phyloP scores from a whole-genome alignment of 352 stramenopile species.

The Phytopythium montanum region DNA sequence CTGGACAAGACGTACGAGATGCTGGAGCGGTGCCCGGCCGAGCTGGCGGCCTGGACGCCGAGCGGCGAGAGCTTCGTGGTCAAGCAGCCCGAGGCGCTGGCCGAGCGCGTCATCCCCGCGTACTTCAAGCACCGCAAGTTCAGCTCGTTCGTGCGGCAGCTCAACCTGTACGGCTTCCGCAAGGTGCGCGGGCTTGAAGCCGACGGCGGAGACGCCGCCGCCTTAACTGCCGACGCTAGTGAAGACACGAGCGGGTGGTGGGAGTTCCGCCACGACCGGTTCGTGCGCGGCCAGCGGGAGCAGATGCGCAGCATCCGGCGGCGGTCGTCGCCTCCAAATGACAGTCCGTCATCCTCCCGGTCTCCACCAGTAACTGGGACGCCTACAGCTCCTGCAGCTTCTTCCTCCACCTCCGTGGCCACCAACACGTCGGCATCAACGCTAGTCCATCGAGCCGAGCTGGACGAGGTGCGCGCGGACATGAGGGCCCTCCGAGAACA shows the following conservation, averaged over 20 bases:
- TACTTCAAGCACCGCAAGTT: slow-evolving; percentile 95
- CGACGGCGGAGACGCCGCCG: background rate
- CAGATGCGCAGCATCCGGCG: slow-evolving; percentile 78
- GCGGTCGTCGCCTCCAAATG: slow-evolving; percentile 19
- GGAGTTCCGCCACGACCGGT: slow-evolving; percentile 88
- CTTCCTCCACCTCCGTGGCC: slow-evolving; percentile 10
- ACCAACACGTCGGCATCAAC: slow-evolving; percentile 14
- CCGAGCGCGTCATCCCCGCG: slow-evolving; percentile 80
- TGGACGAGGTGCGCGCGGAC: slow-evolving; percentile 65
- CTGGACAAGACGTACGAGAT: slow-evolving; percentile 91
- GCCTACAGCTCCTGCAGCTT: background rate
- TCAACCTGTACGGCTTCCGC: slow-evolving; percentile 91
- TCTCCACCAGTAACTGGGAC: slow-evolving; percentile 8
- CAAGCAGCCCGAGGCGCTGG: slow-evolving; percentile 84
- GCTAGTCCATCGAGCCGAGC: slow-evolving; percentile 55
- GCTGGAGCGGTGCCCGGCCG: slow-evolving; percentile 71
- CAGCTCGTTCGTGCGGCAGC: slow-evolving; percentile 90
- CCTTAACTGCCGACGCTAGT: slow-evolving; percentile 39
- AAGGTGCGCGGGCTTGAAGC: slow-evolving; percentile 47
- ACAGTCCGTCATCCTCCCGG: slow-evolving; percentile 10
- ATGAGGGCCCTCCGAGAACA: slow-evolving; percentile 55
- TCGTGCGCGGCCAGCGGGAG: slow-evolving; percentile 59
- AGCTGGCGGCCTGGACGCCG: slow-evolving; percentile 73
- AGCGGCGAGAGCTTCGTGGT: slow-evolving; percentile 86
- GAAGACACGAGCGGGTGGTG: slow-evolving; percentile 37